Conservation (phyloP, 2,329 filamentous ascomycete species). For the Ophiobolus disseminans region DNA sequence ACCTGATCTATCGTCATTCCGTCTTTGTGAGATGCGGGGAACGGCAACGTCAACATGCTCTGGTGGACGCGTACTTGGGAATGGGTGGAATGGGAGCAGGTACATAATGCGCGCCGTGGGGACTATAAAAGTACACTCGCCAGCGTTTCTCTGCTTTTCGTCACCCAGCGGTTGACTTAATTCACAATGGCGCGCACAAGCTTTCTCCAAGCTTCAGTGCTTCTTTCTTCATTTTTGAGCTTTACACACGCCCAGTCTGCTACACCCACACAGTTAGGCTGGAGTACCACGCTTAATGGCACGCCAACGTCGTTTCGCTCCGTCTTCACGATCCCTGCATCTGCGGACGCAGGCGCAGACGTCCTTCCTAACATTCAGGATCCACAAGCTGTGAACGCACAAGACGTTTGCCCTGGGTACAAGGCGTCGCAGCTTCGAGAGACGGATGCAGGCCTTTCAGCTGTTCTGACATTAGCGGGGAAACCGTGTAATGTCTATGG, state of each 20-base stretch:
- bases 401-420: conserved; percentile 68
- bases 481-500: conserved; percentile 76
- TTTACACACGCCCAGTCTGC: conserved; percentile 27
- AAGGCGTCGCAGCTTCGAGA: conserved; percentile 59
- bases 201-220: conserved; percentile 29
- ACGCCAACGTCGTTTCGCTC: conserved; percentile 41
- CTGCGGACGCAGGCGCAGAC: conserved; percentile 41
- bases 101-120: no score
- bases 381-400: conserved; percentile 67
- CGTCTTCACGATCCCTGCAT: conserved; percentile 48
- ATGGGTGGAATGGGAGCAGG: no score
- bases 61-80: no score
- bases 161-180: not conserved
- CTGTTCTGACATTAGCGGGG: conserved; percentile 61
- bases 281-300: conserved; percentile 33
- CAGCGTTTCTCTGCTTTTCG: no score
- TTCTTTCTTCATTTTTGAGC: conserved; percentile 33
- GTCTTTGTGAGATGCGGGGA: conserved; percentile 20
- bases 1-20: conserved; percentile 21
- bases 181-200: conserved; percentile 36
- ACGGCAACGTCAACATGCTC: no score
- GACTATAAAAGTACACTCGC: no score
- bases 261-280: conserved; percentile 23
- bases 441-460: conserved; percentile 58
- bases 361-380: conserved; percentile 69